Base-by-base conservation (phyloP, 805 yeast species). In the Ogataea sp. region DNA sequence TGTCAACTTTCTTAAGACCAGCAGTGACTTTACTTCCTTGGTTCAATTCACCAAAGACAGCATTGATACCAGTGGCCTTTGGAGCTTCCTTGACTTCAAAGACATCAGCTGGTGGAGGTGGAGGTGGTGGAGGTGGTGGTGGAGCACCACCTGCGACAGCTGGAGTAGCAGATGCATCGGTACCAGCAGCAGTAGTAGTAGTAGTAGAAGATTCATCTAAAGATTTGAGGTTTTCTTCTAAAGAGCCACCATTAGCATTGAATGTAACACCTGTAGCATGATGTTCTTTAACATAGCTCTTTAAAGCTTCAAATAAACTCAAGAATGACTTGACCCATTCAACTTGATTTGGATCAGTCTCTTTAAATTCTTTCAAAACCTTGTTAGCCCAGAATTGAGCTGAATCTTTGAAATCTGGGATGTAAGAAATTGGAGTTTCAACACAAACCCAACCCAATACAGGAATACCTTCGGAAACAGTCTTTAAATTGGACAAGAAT, bases 321-420 rank as follows among this genome's bases (percentile, higher is more conserved):
- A 76, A 62, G 55, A 78, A 85, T 14, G 61, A 53, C 45, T 79
- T 77, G 30, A 83, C 96, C 97, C 97, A 93, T 41, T 81, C 83
- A 20, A 73, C 80, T 36, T 85, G 85, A 40, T 65, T 66, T 30
- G 74, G 68, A 49, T 83, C 88, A 36, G 73, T 64, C 16, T 81
- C 95, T 61, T 75, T 87, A 65, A 65, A 79, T 44, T 87, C 96
- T 62, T 89, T 89, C 58, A 89, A 63, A 32, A 90, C 81, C 51
- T 95, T 76, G 64, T 93, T 89, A 10, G 95, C 75, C 88, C 97
- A 93, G 64, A 93, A 93, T 58, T 83, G 90, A 27, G 96, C 84
- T 17, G 94, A 78, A 55, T 93, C 98, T 56, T 82, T 84, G 63
- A 80, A 84, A 47, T 89, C 96, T 3, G 83, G 75, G 41, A 93